Percentiles rank a stretch among this genome's conserved stretches.
Conservation (phyloP, 176 grass and related monocot species). For the Phragmites australis region DNA sequence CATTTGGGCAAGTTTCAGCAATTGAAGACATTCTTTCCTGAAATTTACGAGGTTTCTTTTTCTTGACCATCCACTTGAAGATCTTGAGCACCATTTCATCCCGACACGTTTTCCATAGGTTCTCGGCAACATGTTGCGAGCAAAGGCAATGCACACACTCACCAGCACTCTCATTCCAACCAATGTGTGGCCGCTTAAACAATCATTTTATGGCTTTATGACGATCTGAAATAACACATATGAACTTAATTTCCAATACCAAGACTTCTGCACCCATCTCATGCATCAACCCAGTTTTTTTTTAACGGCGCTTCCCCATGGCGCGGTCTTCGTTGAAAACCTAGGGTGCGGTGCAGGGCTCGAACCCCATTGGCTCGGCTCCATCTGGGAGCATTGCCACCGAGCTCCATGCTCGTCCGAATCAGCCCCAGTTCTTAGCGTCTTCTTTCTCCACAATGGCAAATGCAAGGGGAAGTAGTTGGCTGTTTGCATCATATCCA, state of each 20-base stretch:
- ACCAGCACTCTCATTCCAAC: not conserved
- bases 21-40: not conserved
- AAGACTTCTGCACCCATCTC: not conserved
- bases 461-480: constrained; percentile 22
- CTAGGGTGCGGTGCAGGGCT: no score
- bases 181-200: not conserved
- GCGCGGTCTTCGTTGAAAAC: no score
- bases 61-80: not conserved
- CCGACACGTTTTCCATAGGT: not conserved
- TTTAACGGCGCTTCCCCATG: no score
- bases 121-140: constrained; percentile 7
- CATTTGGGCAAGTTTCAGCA: not conserved
- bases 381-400: no score
- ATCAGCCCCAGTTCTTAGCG: not conserved
- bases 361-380: no score
- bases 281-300: no score
- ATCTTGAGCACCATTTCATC: not conserved
- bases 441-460: constrained; percentile 11
- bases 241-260: not conserved
- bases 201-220: constrained; percentile 13
- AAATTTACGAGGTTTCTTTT: not conserved
- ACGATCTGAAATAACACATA: not conserved
- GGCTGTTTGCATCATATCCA: constrained; percentile 4
- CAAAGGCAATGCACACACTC: not conserved
- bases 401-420: no score